Evolutionary conservation across 495 filamentous ascomycete genomes (phyloP).

Genomic region (Apiosordaria backusii): DNA sequence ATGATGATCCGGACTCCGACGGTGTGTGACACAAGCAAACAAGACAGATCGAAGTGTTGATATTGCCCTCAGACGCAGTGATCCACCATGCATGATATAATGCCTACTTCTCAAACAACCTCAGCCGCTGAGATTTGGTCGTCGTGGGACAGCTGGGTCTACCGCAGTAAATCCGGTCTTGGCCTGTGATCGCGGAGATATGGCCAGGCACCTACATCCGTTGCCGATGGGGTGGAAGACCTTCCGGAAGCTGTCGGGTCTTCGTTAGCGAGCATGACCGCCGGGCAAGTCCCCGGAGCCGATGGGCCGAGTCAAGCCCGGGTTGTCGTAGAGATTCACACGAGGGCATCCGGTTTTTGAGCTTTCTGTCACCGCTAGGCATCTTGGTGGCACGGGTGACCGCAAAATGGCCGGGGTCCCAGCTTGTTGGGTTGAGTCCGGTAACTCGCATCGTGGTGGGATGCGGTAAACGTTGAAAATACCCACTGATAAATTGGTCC

Average conservation of each 20-base stretch:
- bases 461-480: not conserved
- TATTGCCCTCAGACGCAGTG: too few species aligned
- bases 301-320: not conserved
- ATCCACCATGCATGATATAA: not conserved
- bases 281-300: not conserved
- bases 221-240: not conserved
- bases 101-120: not conserved
- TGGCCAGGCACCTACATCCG: not conserved
- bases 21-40: not conserved
- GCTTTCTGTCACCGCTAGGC: not conserved
- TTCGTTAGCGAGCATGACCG: not conserved
- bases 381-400: not conserved
- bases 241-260: not conserved
- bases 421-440: not conserved
- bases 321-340: not conserved
- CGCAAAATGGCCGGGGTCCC: not conserved
- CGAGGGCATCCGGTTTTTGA: not conserved
- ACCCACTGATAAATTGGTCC: not conserved
- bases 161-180: conserved; percentile 3
- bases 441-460: not conserved
- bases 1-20: not conserved
- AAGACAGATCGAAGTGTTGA: too few species aligned
- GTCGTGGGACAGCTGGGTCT: not conserved
- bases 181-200: not conserved
- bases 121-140: not conserved